Evolutionary conservation across 208 protist species (phyloP).

Genomic region (Crithidia brevicula): DNA sequence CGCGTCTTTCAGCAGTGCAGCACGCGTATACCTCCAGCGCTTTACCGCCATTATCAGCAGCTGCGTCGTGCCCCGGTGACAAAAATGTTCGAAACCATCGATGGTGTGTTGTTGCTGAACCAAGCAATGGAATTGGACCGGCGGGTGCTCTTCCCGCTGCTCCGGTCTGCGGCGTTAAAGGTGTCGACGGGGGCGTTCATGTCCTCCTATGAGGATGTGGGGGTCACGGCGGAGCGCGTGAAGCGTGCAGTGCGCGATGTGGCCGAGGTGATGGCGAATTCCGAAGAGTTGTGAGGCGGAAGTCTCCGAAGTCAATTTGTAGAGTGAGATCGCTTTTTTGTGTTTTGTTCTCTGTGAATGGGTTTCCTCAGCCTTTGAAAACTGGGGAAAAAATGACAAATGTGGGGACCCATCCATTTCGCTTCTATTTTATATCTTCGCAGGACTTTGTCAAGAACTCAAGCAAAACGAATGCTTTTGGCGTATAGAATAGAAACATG

Average conservation of each 20-base stretch:
- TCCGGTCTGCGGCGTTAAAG: conserved; percentile 82
- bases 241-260: conserved; percentile 63
- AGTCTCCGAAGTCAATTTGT: neutral
- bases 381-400: no score
- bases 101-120: conserved; percentile 83
- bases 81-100: conserved; percentile 51
- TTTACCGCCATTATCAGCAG: conserved; percentile 43
- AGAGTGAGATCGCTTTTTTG: conserved; percentile 17
- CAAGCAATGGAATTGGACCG: conserved; percentile 71
- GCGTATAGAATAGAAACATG: no score
- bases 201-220: conserved; percentile 74
- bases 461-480: no score
- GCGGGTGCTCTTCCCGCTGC: conserved; percentile 67
- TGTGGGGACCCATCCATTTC: no score
- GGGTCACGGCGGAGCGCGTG: conserved; percentile 58
- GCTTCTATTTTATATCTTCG: no score
- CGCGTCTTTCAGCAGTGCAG: conserved; percentile 30
- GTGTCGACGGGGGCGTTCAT: conserved; percentile 81
- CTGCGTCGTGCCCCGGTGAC: conserved; percentile 46
- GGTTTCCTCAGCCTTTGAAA: neutral
- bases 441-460: no score
- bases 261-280: conserved; percentile 52
- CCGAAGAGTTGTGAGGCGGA: conserved; percentile 44
- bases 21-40: conserved; percentile 30
- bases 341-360: conserved; percentile 17